phyloP scores from a whole-genome alignment of 2,329 filamentous ascomycete species.

The Davidsoniella virescens region DNA sequence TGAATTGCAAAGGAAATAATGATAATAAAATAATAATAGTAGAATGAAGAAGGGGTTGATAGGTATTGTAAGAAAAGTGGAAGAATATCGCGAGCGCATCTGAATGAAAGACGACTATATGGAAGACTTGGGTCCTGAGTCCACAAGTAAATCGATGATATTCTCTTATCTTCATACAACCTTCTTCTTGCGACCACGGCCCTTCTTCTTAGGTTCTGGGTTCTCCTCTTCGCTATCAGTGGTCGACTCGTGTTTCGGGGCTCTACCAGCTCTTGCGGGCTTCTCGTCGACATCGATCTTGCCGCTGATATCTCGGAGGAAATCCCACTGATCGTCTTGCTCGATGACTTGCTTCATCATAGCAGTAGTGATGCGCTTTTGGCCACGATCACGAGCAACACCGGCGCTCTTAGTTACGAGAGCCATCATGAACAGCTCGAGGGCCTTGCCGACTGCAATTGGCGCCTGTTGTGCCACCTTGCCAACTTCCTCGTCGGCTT shows the following conservation, averaged over 20 bases:
- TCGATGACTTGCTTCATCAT: conserved; percentile 87
- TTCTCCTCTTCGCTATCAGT: conserved; percentile 30
- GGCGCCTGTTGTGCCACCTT: conserved; percentile 97
- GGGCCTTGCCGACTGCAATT: conserved; percentile 84
- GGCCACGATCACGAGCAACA: conserved; percentile 65
- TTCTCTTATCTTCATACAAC: background rate
- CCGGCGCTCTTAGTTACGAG: conserved; percentile 78
- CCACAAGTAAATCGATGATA: background rate
- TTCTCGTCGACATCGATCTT: conserved; percentile 53
- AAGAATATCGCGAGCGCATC: background rate
- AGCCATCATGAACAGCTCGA: conserved; percentile 96
- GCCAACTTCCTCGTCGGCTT: conserved; percentile 94
- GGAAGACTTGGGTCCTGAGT: too few relatives aligned
- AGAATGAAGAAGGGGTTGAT: too few relatives aligned
- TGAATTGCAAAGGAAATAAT: too few relatives aligned
- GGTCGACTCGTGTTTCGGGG: conserved; percentile 26
- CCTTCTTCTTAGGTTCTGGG: conserved; percentile 31
- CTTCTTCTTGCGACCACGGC: conserved; percentile 34
- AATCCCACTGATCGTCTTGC: conserved; percentile 86
- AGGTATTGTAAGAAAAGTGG: background rate
- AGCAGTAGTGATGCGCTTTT: conserved; percentile 74
- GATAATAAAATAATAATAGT: too few relatives aligned
- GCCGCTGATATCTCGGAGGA: conserved; percentile 74
- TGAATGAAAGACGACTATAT: background rate
- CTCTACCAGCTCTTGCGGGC: conserved; percentile 23